phyloP scores from a whole-genome alignment of 129 eudicot genomes.

The Kitagawia praeruptora region DNA sequence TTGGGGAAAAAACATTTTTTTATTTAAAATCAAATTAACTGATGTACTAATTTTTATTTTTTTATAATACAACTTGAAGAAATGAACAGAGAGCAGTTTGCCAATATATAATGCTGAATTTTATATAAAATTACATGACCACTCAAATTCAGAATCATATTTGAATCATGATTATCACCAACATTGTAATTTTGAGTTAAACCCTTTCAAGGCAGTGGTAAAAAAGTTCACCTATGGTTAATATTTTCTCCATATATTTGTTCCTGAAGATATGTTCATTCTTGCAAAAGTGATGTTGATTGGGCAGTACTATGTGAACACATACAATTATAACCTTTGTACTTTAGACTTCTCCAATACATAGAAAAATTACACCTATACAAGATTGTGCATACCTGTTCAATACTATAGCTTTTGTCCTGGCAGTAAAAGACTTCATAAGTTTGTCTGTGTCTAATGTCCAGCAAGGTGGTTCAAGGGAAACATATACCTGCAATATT shows the following conservation, averaged over 20 bases:
- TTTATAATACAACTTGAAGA: no score
- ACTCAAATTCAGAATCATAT: no score
- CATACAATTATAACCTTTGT: neutral
- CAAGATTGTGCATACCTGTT: conserved; percentile 49
- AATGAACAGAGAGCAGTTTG: no score
- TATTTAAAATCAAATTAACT: no score
- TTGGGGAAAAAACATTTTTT: no score
- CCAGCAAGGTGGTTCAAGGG: conserved; percentile 89
- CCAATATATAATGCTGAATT: no score
- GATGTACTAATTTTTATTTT: no score
- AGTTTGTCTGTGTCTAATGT: conserved; percentile 50
- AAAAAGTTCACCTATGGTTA: no score
- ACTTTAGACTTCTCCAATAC: neutral
- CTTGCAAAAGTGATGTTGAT: neutral
- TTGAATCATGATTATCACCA: no score
- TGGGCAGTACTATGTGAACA: neutral
- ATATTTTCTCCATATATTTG: neutral
- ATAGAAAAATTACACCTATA: conserved; percentile 1
- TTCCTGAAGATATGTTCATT: neutral
- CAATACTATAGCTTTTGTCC: conserved; percentile 76
- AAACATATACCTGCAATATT: conserved; percentile 58
- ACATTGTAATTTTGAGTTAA: no score
- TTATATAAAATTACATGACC: no score
- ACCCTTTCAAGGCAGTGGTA: no score
- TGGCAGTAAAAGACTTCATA: conserved; percentile 45